Evolutionary conservation across 2,329 filamentous ascomycete species (phyloP).

Genomic region (Thielaviopsis euricoi): DNA sequence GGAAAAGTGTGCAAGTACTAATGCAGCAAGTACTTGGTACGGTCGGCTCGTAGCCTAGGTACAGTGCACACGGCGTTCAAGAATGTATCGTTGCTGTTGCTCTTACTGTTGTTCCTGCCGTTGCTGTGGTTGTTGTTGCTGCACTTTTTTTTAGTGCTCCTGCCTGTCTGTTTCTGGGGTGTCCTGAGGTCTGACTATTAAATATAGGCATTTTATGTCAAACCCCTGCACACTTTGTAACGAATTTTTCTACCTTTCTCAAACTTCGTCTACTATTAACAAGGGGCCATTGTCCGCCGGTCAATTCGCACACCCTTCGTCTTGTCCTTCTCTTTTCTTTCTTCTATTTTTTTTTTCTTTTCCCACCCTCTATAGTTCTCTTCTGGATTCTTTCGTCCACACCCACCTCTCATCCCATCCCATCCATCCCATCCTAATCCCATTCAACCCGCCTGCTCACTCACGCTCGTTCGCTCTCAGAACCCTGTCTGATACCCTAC

Average conservation of each 20-base stretch:
- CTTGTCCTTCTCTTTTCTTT: background rate
- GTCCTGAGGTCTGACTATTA: background rate
- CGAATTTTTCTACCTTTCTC: background rate
- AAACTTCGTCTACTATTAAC: conserved; percentile 3
- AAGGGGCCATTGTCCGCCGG: background rate
- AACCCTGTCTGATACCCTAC: too few species aligned
- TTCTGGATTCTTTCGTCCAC: too few species aligned
- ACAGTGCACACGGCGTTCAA: background rate
- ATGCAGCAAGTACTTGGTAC: background rate
- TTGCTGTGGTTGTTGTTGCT: background rate
- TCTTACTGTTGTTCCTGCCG: background rate
- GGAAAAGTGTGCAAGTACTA: background rate
- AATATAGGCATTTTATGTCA: background rate
- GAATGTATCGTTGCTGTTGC: background rate
- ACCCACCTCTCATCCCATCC: background rate
- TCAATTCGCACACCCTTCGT: background rate
- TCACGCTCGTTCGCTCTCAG: too few species aligned
- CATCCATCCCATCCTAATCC: background rate
- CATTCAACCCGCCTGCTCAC: background rate
- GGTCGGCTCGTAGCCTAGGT: background rate
- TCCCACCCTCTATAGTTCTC: background rate
- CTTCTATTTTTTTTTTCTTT: conserved; percentile 1
- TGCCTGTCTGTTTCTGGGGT: background rate
- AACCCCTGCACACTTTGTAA: background rate
- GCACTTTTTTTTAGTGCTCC: background rate